Evolutionary conservation across 257 asterid species (phyloP), one percentile per base, ranked within the genome.

Genomic region (Rhazya stricta): DNA sequence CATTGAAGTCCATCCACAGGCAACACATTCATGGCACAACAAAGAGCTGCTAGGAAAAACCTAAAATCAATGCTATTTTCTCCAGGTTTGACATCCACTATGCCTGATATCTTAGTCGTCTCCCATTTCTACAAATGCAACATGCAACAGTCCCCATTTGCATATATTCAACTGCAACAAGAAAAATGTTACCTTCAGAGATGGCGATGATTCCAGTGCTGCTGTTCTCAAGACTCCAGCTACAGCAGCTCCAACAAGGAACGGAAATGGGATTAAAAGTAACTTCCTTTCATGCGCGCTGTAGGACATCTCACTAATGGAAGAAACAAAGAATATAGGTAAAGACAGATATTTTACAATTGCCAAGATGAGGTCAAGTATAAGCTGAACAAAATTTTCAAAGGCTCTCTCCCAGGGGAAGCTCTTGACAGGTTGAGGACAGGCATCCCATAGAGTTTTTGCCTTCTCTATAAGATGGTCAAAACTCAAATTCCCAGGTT

Each of bases 281-380:
- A 92, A 82, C 89, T 91, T 90, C 84, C 88, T 88, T 87, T 95
- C 98, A 56, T 92, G 98, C 34, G 98, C 98, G 81, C 97, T 91
- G 78, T 92, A 95, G 57, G 97, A 95, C 92, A 92, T 79, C 83
- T 95, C 97, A 41, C 99, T 95, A 54, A 92, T 56, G 9, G 93
- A 85, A 37, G 94, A 85, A 67, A 91, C 78, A 79, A 80, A 75
- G 70, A 92, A 84, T 71, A 89, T 46, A 36, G 98, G 99, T 21
- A 89, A 18, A 53, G 84, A 87, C 53, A 95, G 81, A 80, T 78
- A 89, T 83, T 87, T 91, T 74, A 84, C 42, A 67, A 89, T 96
- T 23, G 85, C 78, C 78, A 95, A 74, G 72, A 79, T 67, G 75
- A 89, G 85, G 81, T 89, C 94, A 27, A 95, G 83, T 73, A 87